Conservation (phyloP, 1,139 yeast genomes). For the Kurtzmaniella quercitrusa region DNA sequence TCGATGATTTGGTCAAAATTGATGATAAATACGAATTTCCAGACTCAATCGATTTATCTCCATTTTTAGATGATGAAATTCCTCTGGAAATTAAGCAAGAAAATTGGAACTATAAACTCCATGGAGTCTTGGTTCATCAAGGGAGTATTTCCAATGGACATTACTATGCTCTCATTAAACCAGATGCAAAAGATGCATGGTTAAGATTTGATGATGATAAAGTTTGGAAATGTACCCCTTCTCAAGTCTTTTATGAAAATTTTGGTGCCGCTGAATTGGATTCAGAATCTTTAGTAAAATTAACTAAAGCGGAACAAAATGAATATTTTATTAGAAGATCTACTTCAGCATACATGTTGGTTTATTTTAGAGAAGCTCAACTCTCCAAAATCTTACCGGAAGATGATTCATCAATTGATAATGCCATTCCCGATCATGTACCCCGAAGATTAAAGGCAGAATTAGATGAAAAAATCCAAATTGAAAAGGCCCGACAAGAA, state of each 20-base stretch:
- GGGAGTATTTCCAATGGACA: slow-evolving; percentile 97
- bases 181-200: slow-evolving; percentile 62
- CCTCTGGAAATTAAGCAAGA: slow-evolving; percentile 39
- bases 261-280: slow-evolving; percentile 72
- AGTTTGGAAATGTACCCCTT: slow-evolving; percentile 80
- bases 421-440: slow-evolving; percentile 61
- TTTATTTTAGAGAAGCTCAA: slow-evolving; percentile 70
- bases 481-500: slow-evolving; percentile 70
- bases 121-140: slow-evolving; percentile 92
- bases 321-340: slow-evolving; percentile 68
- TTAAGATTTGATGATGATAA: slow-evolving; percentile 91
- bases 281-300: slow-evolving; percentile 41
- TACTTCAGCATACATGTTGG: slow-evolving; percentile 96
- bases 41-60: slow-evolving; percentile 71
- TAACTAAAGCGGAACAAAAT: slow-evolving; percentile 58
- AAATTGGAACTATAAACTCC: slow-evolving; percentile 76
- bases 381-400: slow-evolving; percentile 57
- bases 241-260: slow-evolving; percentile 87
- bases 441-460: slow-evolving; percentile 63
- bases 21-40: slow-evolving; percentile 93
- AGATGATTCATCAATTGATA: slow-evolving; percentile 40
- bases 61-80: slow-evolving; percentile 66
- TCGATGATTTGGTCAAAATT: slow-evolving; percentile 84
- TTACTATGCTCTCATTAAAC: slow-evolving; percentile 90
- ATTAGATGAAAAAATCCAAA: slow-evolving; percentile 46